Evolutionary conservation across 768 basidiomycete species (phyloP).

Genomic region (Austroboletus eburneus): DNA sequence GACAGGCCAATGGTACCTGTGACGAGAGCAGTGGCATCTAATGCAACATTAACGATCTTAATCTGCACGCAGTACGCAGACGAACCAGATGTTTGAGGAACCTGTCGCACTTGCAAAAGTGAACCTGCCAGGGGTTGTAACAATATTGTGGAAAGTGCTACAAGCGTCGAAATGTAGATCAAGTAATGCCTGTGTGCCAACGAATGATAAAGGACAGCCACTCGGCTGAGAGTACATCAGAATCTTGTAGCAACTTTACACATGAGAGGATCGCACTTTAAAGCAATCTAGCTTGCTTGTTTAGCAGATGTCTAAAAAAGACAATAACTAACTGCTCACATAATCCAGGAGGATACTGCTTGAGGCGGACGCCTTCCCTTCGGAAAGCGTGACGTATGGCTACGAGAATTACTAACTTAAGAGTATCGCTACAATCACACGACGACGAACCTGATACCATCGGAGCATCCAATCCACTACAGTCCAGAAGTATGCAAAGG

Average conservation of each 20-base stretch:
- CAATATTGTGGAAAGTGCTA: conserved; percentile 41
- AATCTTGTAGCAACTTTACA: conserved; percentile 2
- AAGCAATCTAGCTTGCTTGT: conserved; percentile 32
- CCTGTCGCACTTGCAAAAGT: conserved; percentile 26
- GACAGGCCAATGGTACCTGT: conserved; percentile 42
- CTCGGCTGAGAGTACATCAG: conserved; percentile 41
- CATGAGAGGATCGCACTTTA: conserved; percentile 34
- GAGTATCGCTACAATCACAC: conserved; percentile 4
- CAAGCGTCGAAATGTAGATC: conserved; percentile 48
- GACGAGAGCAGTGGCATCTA: conserved; percentile 40
- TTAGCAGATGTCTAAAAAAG: conserved; percentile 1
- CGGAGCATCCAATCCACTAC: conserved; percentile 51
- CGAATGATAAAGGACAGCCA: conserved; percentile 41
- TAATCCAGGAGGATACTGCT: conserved; percentile 66
- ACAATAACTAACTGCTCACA: conserved; percentile 35
- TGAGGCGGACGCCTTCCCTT: conserved; percentile 50
- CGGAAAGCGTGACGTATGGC: conserved; percentile 59
- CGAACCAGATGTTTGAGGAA: conserved; percentile 14
- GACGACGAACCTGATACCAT: conserved; percentile 50
- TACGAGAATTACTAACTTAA: conserved; percentile 30
- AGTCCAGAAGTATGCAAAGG: conserved; percentile 47
- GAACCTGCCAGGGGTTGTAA: conserved; percentile 56
- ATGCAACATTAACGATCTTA: neutral
- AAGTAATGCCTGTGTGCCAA: conserved; percentile 51
- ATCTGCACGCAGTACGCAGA: conserved; percentile 6